These are phyloP conservation scores for Aspergillus quadrilineatus DNA, from an alignment of 2,329 filamentous ascomycete species.

Conservation along the genomic window DNA sequence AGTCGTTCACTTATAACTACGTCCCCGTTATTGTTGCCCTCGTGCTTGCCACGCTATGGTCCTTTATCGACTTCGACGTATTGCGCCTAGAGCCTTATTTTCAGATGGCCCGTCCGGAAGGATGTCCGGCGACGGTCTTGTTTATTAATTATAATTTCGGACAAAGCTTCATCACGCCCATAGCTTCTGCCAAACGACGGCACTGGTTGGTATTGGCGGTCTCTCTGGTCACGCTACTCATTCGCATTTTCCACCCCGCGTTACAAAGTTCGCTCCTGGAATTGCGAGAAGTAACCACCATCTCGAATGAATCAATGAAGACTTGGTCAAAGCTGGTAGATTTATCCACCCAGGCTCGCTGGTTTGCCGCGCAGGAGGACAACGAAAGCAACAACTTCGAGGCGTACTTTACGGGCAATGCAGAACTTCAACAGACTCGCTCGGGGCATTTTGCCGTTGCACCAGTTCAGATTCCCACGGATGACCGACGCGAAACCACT, in stretches of 20 bases:
- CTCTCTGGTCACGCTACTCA: slow-evolving; percentile 32
- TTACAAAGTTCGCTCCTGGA: slow-evolving; percentile 34
- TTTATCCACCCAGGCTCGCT: slow-evolving; percentile 29
- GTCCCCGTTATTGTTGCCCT: slow-evolving; percentile 47
- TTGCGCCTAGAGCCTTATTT: slow-evolving; percentile 52
- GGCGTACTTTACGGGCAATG: slow-evolving; percentile 21
- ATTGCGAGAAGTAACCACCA: slow-evolving; percentile 28
- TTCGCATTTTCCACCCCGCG: slow-evolving; percentile 35
- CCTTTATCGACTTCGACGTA: slow-evolving; percentile 51
- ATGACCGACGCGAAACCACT: slow-evolving; percentile 22
- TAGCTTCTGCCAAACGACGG: slow-evolving; percentile 30
- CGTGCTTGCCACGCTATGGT: slow-evolving; percentile 49
- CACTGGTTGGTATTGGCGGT: slow-evolving; percentile 35
- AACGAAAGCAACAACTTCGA: slow-evolving; percentile 25
- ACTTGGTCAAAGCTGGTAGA: slow-evolving; percentile 31
- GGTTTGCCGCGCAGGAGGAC: slow-evolving; percentile 31
- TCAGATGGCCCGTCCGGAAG: slow-evolving; percentile 35
- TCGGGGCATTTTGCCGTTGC: slow-evolving; percentile 32
- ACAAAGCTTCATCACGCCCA: slow-evolving; percentile 35
- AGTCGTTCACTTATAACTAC: slow-evolving; percentile 40
- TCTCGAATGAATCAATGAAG: slow-evolving; percentile 24
- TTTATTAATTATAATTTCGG: slow-evolving; percentile 41
- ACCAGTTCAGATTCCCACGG: slow-evolving; percentile 32
- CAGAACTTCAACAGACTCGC: slow-evolving; percentile 24
- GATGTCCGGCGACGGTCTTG: slow-evolving; percentile 32